Percentiles rank a stretch among this genome's conserved stretches.
phyloP scores from a whole-genome alignment of 805 yeast genomes.

The Jamesozyma jinghongensis region DNA sequence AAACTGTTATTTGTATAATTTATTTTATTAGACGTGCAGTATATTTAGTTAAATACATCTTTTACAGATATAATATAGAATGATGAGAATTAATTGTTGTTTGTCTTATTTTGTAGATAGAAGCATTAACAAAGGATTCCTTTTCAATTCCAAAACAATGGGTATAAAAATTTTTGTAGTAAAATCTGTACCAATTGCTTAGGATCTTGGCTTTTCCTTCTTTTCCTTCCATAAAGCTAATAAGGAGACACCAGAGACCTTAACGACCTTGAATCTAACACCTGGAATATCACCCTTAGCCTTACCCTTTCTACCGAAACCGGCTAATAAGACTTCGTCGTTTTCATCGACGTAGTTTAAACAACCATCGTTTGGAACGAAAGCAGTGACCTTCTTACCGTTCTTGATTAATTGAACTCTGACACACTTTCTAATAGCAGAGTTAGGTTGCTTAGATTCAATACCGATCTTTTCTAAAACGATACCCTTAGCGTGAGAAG shows the following conservation, averaged over 20 bases:
- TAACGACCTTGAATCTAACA: conserved; percentile 99
- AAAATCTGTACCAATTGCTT: conserved; percentile 26
- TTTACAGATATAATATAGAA: conserved; percentile 1
- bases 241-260: conserved; percentile 99
- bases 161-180: background rate
- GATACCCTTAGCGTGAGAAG: conserved; percentile 99
- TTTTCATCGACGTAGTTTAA: conserved; percentile 99
- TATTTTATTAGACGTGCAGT: conserved; percentile 3
- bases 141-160: background rate
- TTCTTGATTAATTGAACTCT: conserved; percentile 99
- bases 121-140: background rate
- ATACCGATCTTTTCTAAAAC: conserved; percentile 99
- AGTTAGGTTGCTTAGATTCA: conserved; percentile 99
- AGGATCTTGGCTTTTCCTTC: conserved; percentile 99
- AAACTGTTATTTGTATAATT: conserved; percentile 1
- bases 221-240: conserved; percentile 99
- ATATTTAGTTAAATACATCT: background rate
- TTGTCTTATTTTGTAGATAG: background rate
- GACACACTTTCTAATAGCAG: conserved; percentile 99
- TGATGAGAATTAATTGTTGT: background rate
- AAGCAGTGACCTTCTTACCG: conserved; percentile 99
- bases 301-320: conserved; percentile 99
- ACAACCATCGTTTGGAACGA: conserved; percentile 99
- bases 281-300: conserved; percentile 99
- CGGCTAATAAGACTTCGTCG: conserved; percentile 99